Evolutionary conservation across 345 rosid species (phyloP).

Genomic region (Abelmoschus esculentus): DNA sequence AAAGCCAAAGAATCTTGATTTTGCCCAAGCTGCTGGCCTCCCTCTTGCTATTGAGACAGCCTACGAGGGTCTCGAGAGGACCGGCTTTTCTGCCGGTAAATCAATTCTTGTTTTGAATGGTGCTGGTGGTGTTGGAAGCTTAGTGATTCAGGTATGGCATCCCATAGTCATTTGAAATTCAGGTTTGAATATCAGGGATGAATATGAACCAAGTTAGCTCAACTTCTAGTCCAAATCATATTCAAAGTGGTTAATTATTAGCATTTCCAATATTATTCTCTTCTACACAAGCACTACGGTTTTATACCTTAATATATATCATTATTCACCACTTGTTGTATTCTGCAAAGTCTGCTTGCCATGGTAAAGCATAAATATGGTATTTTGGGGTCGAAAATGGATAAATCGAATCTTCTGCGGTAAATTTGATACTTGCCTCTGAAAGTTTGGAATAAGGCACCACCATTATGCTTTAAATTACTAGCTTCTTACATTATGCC

Average conservation of each 20-base stretch:
- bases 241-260: neutral
- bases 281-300: neutral
- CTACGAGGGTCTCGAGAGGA: constrained; percentile 71
- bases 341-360: too few species aligned
- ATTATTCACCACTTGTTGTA: too few species aligned
- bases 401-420: neutral
- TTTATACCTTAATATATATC: too few species aligned
- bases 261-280: neutral
- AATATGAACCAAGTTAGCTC: neutral
- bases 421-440: neutral
- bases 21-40: constrained; percentile 78
- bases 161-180: neutral
- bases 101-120: constrained; percentile 83
- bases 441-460: neutral
- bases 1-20: constrained; percentile 75
- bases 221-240: too few species aligned
- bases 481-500: neutral
- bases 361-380: neutral
- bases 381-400: neutral
- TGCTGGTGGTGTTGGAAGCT: constrained; percentile 96
- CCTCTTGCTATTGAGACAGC: constrained; percentile 88
- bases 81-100: constrained; percentile 74
- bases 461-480: neutral
- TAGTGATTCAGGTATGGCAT: constrained; percentile 69
- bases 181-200: neutral